Conservation (phyloP, 1,284 basidiomycete genomes). For the Trametes sp. region DNA sequence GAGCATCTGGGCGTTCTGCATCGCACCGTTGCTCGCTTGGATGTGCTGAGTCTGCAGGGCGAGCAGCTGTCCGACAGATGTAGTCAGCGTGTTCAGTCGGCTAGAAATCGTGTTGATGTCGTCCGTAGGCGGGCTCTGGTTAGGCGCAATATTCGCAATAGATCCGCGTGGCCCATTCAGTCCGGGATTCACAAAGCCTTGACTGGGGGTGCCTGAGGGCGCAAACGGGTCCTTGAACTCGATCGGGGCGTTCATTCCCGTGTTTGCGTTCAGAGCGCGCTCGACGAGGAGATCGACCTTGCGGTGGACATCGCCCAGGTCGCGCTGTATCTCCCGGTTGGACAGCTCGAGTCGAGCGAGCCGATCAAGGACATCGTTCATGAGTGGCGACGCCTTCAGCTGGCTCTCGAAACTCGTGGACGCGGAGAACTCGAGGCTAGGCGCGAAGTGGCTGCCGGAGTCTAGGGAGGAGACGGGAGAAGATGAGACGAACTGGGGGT, state of each 20-base stretch:
- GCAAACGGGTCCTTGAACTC: constrained; percentile 86
- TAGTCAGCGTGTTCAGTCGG: constrained; percentile 81
- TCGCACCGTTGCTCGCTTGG: constrained; percentile 50
- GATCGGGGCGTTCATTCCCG: constrained; percentile 49
- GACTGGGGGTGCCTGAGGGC: constrained; percentile 34
- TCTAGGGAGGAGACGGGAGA: constrained; percentile 82
- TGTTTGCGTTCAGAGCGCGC: constrained; percentile 53
- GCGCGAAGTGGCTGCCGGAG: constrained; percentile 68
- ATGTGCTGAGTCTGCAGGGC: constrained; percentile 78
- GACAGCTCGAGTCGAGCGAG: constrained; percentile 75
- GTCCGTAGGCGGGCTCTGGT: constrained; percentile 68
- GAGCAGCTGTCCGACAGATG: constrained; percentile 86
- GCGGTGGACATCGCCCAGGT: constrained; percentile 75
- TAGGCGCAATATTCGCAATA: constrained; percentile 69
- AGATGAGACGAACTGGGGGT: constrained; percentile 57
- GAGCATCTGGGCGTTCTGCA: constrained; percentile 47
- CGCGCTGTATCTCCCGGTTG: constrained; percentile 76
- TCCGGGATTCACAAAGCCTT: constrained; percentile 46
- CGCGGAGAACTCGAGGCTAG: constrained; percentile 50
- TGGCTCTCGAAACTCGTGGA: constrained; percentile 67
- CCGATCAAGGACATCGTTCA: constrained; percentile 80
- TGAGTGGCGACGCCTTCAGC: constrained; percentile 74
- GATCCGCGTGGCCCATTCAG: constrained; percentile 63
- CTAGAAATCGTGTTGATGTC: constrained; percentile 83
- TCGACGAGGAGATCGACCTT: constrained; percentile 83